Evolutionary conservation across 768 basidiomycete species (phyloP), one percentile per base, ranked within the genome.

Genomic region (Russula virescens): DNA sequence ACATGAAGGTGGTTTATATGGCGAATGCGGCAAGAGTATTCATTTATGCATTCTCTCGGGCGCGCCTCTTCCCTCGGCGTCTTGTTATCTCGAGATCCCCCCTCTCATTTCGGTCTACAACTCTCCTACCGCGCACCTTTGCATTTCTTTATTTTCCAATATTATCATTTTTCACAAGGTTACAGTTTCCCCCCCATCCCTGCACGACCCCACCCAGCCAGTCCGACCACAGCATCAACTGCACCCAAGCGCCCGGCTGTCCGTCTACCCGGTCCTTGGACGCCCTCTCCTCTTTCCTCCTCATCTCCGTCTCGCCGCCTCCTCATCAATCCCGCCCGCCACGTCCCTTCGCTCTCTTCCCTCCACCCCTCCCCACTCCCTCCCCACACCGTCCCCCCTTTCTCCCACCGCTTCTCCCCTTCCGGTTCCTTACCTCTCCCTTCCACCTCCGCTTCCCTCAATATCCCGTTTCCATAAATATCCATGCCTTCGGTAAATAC

Each of bases 1-100:
- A 55, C 63, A 58, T 55, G 46, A 45, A 49, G 52, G 38, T 23
- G 8, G 56, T 59, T 60, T 67, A 66, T 67, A 66, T 50, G 58
- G 42, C 42, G 40, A 49, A 42, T 56, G n/a, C 26, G 61, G 42
- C 61, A 62, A 25, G 40, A 7, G 21, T 25, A 52, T 62, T 35
- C 56, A 57, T 57, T 62, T 47, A 54, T 50, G 35, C 19, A 14
- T 45, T 19, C 13, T 16, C 23, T 31, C 5, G 5, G 34, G 50
- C 58, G 52, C 60, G 35, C 34, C 25, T 40, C 13, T n/a, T 23
- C 25, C 25, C 23, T 42, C 19, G 38, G 40, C 19, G 21, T 42
- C 53, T 19, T n/a, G 18, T 43, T 19, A 43, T 23, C 54, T 43
- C 38, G 10, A 38, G 38, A 38, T 38, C 38, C 13, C 38, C 38